Base-by-base conservation (phyloP, 2,329 filamentous ascomycete genomes). In the Diaporthe sp. region DNA sequence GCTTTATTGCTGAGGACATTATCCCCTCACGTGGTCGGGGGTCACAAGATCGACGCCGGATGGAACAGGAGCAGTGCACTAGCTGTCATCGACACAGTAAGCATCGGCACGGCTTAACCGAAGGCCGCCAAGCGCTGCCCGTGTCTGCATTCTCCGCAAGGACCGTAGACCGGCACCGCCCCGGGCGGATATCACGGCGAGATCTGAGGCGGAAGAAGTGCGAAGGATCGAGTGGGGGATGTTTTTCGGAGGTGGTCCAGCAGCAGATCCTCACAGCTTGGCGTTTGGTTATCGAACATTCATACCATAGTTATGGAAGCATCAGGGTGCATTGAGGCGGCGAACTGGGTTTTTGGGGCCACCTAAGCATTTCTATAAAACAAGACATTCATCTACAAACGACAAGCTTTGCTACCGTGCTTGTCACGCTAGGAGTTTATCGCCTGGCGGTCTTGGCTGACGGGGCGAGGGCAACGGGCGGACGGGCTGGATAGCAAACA, bases 251-350 rank as follows among this genome's bases (percentile, higher is more conserved):
- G n/a, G 47, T 8, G 64, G 19, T 54, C 33, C 64, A 68, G 64
- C 64, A 38, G 22, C 7, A 13, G 64, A 54, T 40, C n/a, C 13
- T 54, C 64, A 64, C 47, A 68, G 64, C 64, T 40, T 40, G 71
- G 75, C 75, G 72, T 76, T 76, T 61, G 30, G 68, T 52, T 57
- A 72, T 33, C 28, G 60, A 35, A 54, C 33, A 52, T 52, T 52
- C 38, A 74, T 60, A 30, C 58, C 25, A 25, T 68, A 40, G 22
- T 68, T 38, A 50, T 47, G 50, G 55, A 52, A 57, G 67, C 73
- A 71, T 74, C 38, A 42, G 38, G 40, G 54, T 58, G 68, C 60
- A 74, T 61, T 54, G 47, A 17, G 64, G n/a, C 64, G 64, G 64
- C 64, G 64, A 68, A 54, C n/a, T 38, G 64, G 64, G 64, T 54